Evolutionary conservation across 1,284 basidiomycete species (phyloP), one percentile per base, ranked within the genome.

Genomic region (Testicularia cyperi): DNA sequence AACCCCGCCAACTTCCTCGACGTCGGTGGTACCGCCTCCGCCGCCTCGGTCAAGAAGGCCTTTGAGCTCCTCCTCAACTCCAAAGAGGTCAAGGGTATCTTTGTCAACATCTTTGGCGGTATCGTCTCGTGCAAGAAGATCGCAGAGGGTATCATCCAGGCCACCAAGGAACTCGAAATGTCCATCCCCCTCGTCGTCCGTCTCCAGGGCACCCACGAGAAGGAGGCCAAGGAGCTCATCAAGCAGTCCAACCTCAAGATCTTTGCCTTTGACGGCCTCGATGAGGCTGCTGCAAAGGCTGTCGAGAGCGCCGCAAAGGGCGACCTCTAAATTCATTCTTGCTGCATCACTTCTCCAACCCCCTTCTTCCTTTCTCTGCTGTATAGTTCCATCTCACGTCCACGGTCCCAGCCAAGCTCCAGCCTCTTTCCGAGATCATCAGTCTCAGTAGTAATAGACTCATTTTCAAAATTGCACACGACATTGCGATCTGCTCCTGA

Each of bases 1-100:
- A 87, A 92, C 74, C 95, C 95, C 9, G 95, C 95, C 58, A 98
- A 98, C 80, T 98, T 95, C 84, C 83, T 98, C 57, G 94, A 98
- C 71, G 92, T 97, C 45, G 94, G 94, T 82, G 94, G 90, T 30
- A 88, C 94, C 72, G 95, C 95, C 33, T 97, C 92, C 6, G 92
- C 95, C 25, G 90, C 95, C 71, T 95, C 94, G 9, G 95, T 99
- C 69, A 99, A 98, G 83, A 96, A 94, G 80, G 95, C 95, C 4
- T 99, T 99, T 73, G 92, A 97, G 79, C 88, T 99, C 62, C 83
- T 98, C 29, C 82, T 96, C 31, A 81, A 85, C 49, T 91, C 96
- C 72, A 85, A 87, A 60, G 88, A 90, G 75, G 94, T 98, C 70
- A 92, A 92, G 82, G 90, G 89, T 49, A 98, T 99, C 77, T 97